A percentile compares a stretch with the other conserved stretches of the same genome.
phyloP scores from a whole-genome alignment of 495 filamentous ascomycete species.

The Trichoderma asperelloides region DNA sequence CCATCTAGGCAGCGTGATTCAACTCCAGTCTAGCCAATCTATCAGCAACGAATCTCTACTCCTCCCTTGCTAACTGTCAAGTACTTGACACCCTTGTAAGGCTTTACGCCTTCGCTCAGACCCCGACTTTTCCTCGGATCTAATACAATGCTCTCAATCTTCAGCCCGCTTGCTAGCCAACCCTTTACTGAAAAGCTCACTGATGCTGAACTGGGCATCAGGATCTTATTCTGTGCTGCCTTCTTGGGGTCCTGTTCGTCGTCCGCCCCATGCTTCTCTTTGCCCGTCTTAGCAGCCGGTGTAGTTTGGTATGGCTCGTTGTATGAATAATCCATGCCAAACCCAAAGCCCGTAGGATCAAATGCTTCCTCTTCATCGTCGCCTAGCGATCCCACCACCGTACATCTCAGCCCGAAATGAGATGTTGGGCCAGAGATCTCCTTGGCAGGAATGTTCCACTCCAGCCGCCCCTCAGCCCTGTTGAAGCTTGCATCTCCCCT shows the following conservation, averaged over 20 bases:
- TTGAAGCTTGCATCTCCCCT: constrained; percentile 78
- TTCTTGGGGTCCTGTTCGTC: constrained; percentile 41
- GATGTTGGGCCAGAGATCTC: constrained; percentile 54
- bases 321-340: constrained; percentile 50
- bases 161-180: constrained; percentile 90
- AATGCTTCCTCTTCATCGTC: constrained; percentile 50
- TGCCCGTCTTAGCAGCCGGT: constrained; percentile 29
- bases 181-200: constrained; percentile 89
- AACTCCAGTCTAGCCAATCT: not conserved
- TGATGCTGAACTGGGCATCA: constrained; percentile 85
- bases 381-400: constrained; percentile 60
- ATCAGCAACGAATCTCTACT: constrained; percentile 65
- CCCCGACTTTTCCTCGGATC: constrained; percentile 81
- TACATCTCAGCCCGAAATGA: constrained; percentile 63
- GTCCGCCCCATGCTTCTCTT: constrained; percentile 29
- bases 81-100: constrained; percentile 98
- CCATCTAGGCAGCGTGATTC: not conserved
- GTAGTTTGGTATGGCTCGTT: constrained; percentile 48
- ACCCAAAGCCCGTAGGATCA: constrained; percentile 41
- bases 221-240: constrained; percentile 60
- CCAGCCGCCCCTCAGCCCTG: constrained; percentile 58
- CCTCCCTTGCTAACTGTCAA: constrained; percentile 80
- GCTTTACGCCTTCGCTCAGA: constrained; percentile 77
- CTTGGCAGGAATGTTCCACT: constrained; percentile 77
- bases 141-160: constrained; percentile 78